Conservation (phyloP, 2,329 filamentous ascomycete species). For the Paracoccidioides brasiliensis region DNA sequence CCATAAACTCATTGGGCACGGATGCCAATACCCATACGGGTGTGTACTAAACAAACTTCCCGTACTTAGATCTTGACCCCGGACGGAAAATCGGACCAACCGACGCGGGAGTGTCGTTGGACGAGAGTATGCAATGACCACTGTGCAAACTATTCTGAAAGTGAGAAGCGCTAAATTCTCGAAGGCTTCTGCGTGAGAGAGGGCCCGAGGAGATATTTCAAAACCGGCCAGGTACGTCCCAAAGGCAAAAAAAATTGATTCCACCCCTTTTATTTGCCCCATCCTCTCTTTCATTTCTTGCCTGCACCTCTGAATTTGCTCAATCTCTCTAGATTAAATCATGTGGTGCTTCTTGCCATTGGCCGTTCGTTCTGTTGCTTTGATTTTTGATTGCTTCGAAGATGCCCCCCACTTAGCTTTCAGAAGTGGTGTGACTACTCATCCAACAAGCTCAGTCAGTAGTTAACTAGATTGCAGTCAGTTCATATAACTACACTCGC, state of each 20-base stretch:
- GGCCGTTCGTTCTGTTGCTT: too few species aligned
- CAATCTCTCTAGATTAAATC: too few species aligned
- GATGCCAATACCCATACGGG: background rate
- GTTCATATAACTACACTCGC: background rate
- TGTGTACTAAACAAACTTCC: background rate
- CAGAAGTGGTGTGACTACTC: too few species aligned
- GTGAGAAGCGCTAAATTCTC: background rate
- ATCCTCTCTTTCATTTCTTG: too few species aligned
- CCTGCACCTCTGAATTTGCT: too few species aligned
- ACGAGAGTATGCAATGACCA: background rate
- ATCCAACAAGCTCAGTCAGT: too few species aligned
- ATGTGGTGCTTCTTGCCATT: too few species aligned
- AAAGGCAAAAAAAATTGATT: background rate
- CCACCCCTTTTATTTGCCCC: too few species aligned
- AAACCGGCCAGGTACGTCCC: background rate
- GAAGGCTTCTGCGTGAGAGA: background rate
- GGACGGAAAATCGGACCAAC: background rate
- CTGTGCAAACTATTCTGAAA: background rate
- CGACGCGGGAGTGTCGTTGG: background rate
- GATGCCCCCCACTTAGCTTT: too few species aligned
- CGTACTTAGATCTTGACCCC: background rate
- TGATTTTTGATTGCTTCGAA: too few species aligned
- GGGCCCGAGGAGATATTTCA: background rate
- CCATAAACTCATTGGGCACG: background rate
- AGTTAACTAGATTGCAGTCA: too few species aligned